Conservation (phyloP, 805 yeast species). For the Ogataea neopini region DNA sequence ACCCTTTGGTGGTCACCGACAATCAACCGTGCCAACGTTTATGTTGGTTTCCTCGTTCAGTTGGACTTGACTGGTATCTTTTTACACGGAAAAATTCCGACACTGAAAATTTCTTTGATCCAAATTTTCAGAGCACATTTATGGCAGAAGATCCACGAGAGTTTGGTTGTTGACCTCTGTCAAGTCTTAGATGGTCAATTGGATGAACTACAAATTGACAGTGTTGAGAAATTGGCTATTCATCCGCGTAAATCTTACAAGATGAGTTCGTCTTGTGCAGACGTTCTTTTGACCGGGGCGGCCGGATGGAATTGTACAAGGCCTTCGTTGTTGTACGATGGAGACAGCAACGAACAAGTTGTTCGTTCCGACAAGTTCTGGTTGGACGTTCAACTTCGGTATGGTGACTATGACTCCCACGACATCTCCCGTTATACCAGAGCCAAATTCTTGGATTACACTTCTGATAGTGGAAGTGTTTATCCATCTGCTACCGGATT, state of each 20-base stretch:
- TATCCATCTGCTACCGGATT: slow-evolving; percentile 95
- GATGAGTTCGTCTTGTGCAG: slow-evolving; percentile 96
- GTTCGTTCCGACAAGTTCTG: slow-evolving; percentile 71
- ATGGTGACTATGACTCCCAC: slow-evolving; percentile 97
- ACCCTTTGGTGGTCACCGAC: slow-evolving; percentile 99
- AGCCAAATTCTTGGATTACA: slow-evolving; percentile 90
- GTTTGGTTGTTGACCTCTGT: slow-evolving; percentile 88
- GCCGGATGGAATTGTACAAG: slow-evolving; percentile 80
- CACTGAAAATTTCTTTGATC: slow-evolving; percentile 89
- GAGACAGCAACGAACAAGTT: slow-evolving; percentile 63
- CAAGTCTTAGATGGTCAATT: slow-evolving; percentile 88
- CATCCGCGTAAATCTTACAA: slow-evolving; percentile 97
- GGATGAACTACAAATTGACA: slow-evolving; percentile 78
- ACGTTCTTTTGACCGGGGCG: slow-evolving; percentile 71
- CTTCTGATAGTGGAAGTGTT: slow-evolving; percentile 78
- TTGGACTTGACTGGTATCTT: slow-evolving; percentile 95
- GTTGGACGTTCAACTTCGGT: slow-evolving; percentile 92
- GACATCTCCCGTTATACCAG: slow-evolving; percentile 92
- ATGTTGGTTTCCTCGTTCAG: slow-evolving; percentile 96
- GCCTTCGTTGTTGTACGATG: slow-evolving; percentile 78
- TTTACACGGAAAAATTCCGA: slow-evolving; percentile 96
- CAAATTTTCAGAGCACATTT: slow-evolving; percentile 97
- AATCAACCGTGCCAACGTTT: slow-evolving; percentile 95
- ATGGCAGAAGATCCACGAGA: slow-evolving; percentile 98
- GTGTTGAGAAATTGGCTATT: slow-evolving; percentile 86